Base-by-base conservation (phyloP, 768 basidiomycete genomes). In the Podaxis pistillaris region DNA sequence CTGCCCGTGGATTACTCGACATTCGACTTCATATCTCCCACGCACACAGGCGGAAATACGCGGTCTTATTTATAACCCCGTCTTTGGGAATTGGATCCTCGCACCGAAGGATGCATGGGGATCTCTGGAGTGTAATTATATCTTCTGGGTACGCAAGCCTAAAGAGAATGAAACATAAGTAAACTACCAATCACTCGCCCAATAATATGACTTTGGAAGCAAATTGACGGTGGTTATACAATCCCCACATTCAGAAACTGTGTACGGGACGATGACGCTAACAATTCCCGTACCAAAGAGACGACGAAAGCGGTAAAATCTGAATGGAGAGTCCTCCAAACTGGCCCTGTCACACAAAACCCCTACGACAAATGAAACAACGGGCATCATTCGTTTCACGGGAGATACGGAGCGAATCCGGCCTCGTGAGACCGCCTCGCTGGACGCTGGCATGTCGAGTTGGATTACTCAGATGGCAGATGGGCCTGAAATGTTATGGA, bases 101-200 rank as follows among this genome's bases (percentile, higher is more conserved):
- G 83, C 85, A 62, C 83, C 89, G 4, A 78, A 87, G 40, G 78
- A 79, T 17, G 81, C 82, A 7, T 76, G 76, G 76, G 83, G 82
- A 24, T 80, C 86, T 56, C 72, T 80, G 44, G 78, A 80, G 58
- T 90, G 87, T 70, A 94, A 91, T 69, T 94, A 94, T 73, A 65
- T 94, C 66, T 93, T 94, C 73, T 94, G 93, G 92, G 88, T 88
- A n/a, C 80, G 92, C 26, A 90, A 86, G 66, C 90, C 93, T 24
- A 63, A 54, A 40, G 28, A 53, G 19, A 50, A 11, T 19, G 19
- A 56, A 8, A n/a, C 12, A 40, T 38, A 38, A 36, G 30, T 55
- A 56, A 19, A 22, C 7, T 56, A 55, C 17, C 37, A 8, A 55
- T 55, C n/a, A 56, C 24, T 22, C 54, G 19, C n/a, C 30, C 37